Evolutionary conservation across 1,139 yeast species (phyloP).

Genomic region (Yamadazyma aaseri): DNA sequence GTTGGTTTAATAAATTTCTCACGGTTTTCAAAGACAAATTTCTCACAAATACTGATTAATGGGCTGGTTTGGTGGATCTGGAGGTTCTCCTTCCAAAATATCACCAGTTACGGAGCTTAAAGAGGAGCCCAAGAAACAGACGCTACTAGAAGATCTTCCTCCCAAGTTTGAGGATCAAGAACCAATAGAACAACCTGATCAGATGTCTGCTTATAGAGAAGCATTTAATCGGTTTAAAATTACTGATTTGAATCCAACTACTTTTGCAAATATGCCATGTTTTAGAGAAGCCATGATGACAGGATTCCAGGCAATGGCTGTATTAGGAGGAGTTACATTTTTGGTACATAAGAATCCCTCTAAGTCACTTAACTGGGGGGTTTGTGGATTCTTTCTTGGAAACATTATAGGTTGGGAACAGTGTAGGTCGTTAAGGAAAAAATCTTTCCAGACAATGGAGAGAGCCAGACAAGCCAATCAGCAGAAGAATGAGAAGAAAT

Average conservation of each 20-base stretch:
- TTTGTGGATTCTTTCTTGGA: slow-evolving; percentile 79
- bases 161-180: slow-evolving; percentile 47
- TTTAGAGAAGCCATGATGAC: slow-evolving; percentile 86
- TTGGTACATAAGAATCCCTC: slow-evolving; percentile 62
- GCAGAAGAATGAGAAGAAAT: slow-evolving; percentile 31
- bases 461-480: slow-evolving; percentile 55
- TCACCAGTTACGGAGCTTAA: slow-evolving; percentile 25
- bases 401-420: slow-evolving; percentile 91
- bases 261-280: slow-evolving; percentile 73
- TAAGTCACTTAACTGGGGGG: slow-evolving; percentile 76
- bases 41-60: slow-evolving; percentile 11
- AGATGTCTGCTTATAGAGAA: slow-evolving; percentile 25
- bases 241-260: slow-evolving; percentile 56
- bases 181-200: slow-evolving; percentile 16
- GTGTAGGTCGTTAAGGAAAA: slow-evolving; percentile 70
- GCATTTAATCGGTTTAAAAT: slow-evolving; percentile 30
- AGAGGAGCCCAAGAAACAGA: slow-evolving; percentile 17
- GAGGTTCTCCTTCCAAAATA: slow-evolving; percentile 24
- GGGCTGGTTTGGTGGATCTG: slow-evolving; percentile 33
- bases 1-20: not conserved
- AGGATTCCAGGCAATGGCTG: slow-evolving; percentile 84
- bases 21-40: not conserved
- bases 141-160: slow-evolving; percentile 36
- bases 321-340: slow-evolving; percentile 70
- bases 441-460: slow-evolving; percentile 60